Base-by-base conservation (phyloP, 2,329 filamentous ascomycete genomes). In the Alternaria atra region DNA sequence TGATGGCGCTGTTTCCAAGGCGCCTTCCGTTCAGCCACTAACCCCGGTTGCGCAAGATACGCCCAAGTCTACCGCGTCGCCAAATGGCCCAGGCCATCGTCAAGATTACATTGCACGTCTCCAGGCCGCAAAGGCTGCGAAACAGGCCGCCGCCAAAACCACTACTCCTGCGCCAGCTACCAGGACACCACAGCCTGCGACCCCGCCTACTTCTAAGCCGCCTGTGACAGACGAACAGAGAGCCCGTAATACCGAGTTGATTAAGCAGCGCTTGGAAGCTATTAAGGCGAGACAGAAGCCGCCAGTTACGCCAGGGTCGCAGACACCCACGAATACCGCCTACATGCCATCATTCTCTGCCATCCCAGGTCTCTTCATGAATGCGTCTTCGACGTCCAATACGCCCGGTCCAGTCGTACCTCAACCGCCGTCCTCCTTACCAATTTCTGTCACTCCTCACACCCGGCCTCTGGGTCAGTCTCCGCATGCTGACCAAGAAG, bases 211-310 rank as follows among this genome's bases (percentile, higher is more conserved):
- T 20, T 47, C 57, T 6, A 63, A 65, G 61, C 63, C 62, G 56
- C 71, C 48, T 13, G 61, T 67, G 12, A 72, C 70, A 3, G 73
- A 75, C 5, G 81, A 80, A 42, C 77, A 80, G 70, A 86, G 81
- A 66, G 81, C 82, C 32, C 87, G 90, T 72, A 87, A 93, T 66
- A 97, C 91, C 61, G 91, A 92, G 60, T 80, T 93, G 32, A 84
- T 94, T 47, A 88, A 92, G 65, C 87, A 92, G 73, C 93, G 92
- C 67, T 89, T 97, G 73, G 91, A 93, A 61, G 90, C 90, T n/a
- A 63, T 78, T 44, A 73, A 71, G 56, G 72, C 72, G 13, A 64
- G 67, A 34, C 66, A 63, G 40, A 71, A 69, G 52, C 66, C 61
- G 27, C 58, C 46, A 29, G 46, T 52, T 3, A 17, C 64, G 8